A percentile compares a stretch with the other conserved stretches of the same genome.
Conservation (phyloP, 768 basidiomycete genomes). For the Podaxis rugospora region DNA sequence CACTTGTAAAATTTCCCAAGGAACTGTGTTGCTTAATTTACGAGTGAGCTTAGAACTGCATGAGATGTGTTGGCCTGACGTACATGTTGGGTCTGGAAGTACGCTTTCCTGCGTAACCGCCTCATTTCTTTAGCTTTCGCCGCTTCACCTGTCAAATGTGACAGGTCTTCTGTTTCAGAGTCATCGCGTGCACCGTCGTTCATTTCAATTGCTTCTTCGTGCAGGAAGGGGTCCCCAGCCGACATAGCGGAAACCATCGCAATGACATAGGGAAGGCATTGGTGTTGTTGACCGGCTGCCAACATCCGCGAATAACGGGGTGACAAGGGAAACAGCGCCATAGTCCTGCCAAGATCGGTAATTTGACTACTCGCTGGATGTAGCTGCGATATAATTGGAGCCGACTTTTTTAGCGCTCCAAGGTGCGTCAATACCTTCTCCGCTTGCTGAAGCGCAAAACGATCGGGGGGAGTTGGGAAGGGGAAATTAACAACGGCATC, state of each 20-base stretch:
- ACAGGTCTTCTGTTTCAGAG: conserved; percentile 33
- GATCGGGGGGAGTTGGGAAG: conserved; percentile 94
- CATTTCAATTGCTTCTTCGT: conserved; percentile 62
- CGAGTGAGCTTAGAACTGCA: not conserved
- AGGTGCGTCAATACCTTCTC: conserved; percentile 78
- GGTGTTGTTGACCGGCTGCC: conserved; percentile 85
- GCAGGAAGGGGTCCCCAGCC: conserved; percentile 93
- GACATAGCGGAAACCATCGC: conserved; percentile 87
- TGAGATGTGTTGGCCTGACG: conserved; percentile 11
- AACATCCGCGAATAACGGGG: conserved; percentile 97
- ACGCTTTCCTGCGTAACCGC: conserved; percentile 65
- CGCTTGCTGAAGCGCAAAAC: conserved; percentile 67
- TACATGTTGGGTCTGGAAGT: conserved; percentile 81
- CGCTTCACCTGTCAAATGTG: conserved; percentile 43
- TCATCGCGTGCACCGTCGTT: conserved; percentile 35
- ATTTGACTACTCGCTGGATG: conserved; percentile 48
- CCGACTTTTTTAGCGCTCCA: conserved; percentile 60
- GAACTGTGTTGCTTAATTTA: conserved; percentile 62
- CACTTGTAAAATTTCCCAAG: conserved; percentile 77
- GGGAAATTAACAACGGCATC: conserved; percentile 96
- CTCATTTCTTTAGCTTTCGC: conserved; percentile 52
- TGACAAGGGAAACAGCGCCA: conserved; percentile 91
- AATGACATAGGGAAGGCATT: conserved; percentile 81
- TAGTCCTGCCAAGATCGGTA: conserved; percentile 85
- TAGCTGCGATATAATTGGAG: conserved; percentile 19